Evolutionary conservation across 805 yeast species (phyloP).

Genomic region (Ogataea trehalophila): DNA sequence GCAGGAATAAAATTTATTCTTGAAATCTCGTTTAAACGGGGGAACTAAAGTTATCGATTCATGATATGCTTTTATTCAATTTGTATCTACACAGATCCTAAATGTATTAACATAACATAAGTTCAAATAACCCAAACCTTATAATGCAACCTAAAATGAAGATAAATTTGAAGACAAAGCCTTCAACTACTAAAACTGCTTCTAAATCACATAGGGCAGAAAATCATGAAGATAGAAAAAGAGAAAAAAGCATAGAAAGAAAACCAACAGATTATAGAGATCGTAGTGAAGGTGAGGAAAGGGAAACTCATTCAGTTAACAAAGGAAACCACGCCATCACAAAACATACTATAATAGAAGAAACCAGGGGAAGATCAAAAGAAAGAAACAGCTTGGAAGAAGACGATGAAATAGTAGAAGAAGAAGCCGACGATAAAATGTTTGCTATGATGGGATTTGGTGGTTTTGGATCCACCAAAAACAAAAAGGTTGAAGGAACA

Average conservation of each 20-base stretch:
- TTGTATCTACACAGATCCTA: no score
- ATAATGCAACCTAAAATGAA: conserved; percentile 18
- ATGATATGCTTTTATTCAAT: no score
- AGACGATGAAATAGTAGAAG: conserved; percentile 10
- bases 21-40: no score
- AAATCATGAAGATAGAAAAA: conserved; percentile 1
- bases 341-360: not conserved
- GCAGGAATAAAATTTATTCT: no score
- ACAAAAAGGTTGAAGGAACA: conserved; percentile 48
- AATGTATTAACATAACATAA: no score
- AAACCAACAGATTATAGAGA: conserved; percentile 9
- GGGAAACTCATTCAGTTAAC: not conserved
- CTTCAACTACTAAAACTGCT: not conserved
- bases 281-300: conserved; percentile 12
- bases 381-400: conserved; percentile 1
- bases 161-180: conserved; percentile 14
- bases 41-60: no score
- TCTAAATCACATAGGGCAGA: not conserved
- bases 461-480: conserved; percentile 51
- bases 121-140: not conserved
- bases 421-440: conserved; percentile 28
- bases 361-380: conserved; percentile 4
- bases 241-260: conserved; percentile 22
- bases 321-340: not conserved
- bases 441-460: conserved; percentile 53